Evolutionary conservation across 2,329 filamentous ascomycete species (phyloP).

Genomic region (Neonectria neomacrospora): DNA sequence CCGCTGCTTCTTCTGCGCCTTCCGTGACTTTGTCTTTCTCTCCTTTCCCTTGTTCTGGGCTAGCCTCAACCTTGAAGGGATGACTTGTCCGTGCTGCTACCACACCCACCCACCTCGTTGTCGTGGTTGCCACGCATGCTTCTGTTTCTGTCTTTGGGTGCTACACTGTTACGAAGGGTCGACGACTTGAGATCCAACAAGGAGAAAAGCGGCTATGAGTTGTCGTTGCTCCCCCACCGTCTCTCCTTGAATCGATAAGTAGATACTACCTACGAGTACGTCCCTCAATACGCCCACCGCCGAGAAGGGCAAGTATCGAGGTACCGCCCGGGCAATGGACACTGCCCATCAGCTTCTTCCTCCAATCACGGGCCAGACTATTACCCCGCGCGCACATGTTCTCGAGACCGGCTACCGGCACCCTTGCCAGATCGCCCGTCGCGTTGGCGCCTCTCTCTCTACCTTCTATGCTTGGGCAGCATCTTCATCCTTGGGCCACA

Average conservation of each 20-base stretch:
- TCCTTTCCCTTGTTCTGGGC: constrained; percentile 19
- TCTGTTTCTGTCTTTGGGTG: background rate
- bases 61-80: constrained; percentile 28
- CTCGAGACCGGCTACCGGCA: constrained; percentile 43
- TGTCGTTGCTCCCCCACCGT: background rate
- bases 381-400: constrained; percentile 46
- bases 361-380: constrained; percentile 35
- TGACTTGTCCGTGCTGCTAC: background rate
- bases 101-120: background rate
- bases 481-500: background rate
- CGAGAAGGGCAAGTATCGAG: constrained; percentile 14
- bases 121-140: constrained; percentile 11
- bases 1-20: constrained; percentile 17
- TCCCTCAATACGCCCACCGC: background rate
- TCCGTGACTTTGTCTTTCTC: constrained; percentile 21
- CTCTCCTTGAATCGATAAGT: background rate
- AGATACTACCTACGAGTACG: too few relatives aligned
- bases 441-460: constrained; percentile 32
- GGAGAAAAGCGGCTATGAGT: background rate
- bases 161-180: background rate
- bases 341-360: constrained; percentile 14
- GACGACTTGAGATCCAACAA: background rate
- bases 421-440: constrained; percentile 31
- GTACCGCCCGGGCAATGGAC: background rate
- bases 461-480: background rate